Conservation (phyloP, 2,329 filamentous ascomycete species). For the Verticillium nonalfalfae region DNA sequence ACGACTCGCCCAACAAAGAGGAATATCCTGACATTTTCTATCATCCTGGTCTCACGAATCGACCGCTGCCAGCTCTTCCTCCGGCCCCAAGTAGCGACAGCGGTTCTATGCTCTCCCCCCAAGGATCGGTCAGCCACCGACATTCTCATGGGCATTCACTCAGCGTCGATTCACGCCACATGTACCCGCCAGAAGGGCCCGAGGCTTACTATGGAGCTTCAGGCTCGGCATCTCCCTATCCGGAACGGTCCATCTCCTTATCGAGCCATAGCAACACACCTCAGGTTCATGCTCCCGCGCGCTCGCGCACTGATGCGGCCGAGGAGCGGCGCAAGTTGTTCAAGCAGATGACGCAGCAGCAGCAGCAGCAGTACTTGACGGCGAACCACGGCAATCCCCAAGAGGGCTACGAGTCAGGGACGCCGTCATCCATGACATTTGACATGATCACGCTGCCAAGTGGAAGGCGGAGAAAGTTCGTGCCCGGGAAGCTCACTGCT, state of each 20-base stretch:
- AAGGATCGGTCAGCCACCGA: slow-evolving; percentile 27
- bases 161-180: slow-evolving; percentile 37
- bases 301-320: slow-evolving; percentile 92
- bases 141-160: slow-evolving; percentile 43
- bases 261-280: slow-evolving; percentile 77
- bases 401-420: slow-evolving; percentile 51
- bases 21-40: slow-evolving; percentile 91
- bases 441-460: slow-evolving; percentile 80
- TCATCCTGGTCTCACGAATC: slow-evolving; percentile 70
- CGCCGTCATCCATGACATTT: slow-evolving; percentile 54
- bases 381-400: slow-evolving; percentile 44
- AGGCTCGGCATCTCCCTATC: slow-evolving; percentile 12
- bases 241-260: slow-evolving; percentile 73
- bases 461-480: slow-evolving; percentile 75
- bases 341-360: slow-evolving; percentile 39
- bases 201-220: slow-evolving; percentile 40
- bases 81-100: slow-evolving; percentile 51
- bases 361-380: slow-evolving; percentile 44
- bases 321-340: slow-evolving; percentile 55
- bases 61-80: slow-evolving; percentile 57
- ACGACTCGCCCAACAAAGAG: slow-evolving; percentile 61
- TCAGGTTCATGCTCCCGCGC: slow-evolving; percentile 70
- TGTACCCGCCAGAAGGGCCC: slow-evolving; percentile 32
- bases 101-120: slow-evolving; percentile 42
- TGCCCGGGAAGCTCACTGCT: slow-evolving; percentile 74